Evolutionary conservation across 768 basidiomycete species (phyloP).

Genomic region (Termitomyces sp.): DNA sequence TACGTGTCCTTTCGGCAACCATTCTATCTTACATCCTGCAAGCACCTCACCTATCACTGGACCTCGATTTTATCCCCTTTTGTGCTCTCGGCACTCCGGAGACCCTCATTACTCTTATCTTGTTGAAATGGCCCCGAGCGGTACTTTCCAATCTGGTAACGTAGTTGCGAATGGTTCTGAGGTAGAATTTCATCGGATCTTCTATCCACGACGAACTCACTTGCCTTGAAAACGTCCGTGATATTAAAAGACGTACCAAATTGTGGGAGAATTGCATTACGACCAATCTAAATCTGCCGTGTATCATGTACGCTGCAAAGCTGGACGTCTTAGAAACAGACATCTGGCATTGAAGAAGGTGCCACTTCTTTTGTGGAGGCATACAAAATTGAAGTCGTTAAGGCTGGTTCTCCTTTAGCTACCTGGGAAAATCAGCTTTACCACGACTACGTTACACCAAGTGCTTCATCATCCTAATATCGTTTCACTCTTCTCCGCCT

Average conservation of each 20-base stretch:
- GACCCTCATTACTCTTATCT: neutral
- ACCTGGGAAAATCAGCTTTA: constrained; percentile 4
- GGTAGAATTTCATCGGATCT: constrained; percentile 8
- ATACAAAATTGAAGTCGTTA: neutral
- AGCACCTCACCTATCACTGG: neutral
- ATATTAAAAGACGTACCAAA: constrained; percentile 26
- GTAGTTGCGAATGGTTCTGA: constrained; percentile 17
- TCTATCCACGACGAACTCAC: neutral
- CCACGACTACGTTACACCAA: constrained; percentile 28
- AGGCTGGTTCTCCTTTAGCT: neutral
- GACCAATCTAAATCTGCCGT: constrained; percentile 21
- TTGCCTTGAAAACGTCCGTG: constrained; percentile 17
- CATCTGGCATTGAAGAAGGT: constrained; percentile 41
- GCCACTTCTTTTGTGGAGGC: neutral
- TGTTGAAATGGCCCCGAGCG: neutral
- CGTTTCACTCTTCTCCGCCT: constrained; percentile 38
- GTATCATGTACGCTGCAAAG: constrained; percentile 37
- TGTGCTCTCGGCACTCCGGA: neutral
- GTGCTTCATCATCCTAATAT: constrained; percentile 46
- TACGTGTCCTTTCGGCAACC: neutral
- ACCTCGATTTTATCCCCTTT: neutral
- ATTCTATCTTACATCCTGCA: neutral
- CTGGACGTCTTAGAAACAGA: constrained; percentile 39
- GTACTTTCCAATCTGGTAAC: neutral
- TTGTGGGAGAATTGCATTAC: constrained; percentile 28